Conservation (phyloP, 78 protist species). For the Dictyostelium capitatum region DNA sequence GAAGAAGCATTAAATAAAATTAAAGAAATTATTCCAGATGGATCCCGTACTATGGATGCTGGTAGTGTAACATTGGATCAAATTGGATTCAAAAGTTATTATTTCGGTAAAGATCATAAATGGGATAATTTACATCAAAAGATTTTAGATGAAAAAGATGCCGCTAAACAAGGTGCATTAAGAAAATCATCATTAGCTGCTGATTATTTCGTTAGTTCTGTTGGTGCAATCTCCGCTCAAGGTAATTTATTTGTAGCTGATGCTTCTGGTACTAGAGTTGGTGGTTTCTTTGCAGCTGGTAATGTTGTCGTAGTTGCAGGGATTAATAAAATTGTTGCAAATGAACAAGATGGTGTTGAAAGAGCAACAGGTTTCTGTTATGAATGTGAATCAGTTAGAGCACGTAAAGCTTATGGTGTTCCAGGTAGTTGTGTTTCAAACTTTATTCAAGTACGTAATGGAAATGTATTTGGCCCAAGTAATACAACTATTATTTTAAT, state of each 20-base stretch:
- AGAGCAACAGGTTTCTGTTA: conserved; percentile 26
- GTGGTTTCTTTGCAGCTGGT: conserved; percentile 11
- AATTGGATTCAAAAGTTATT: conserved; percentile 21
- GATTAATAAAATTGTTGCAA: conserved; percentile 28
- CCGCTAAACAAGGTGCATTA: conserved; percentile 13
- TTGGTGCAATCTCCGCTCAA: background rate
- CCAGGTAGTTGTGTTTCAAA: conserved; percentile 21
- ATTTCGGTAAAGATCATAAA: background rate
- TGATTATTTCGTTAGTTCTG: conserved; percentile 26
- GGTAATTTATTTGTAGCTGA: conserved; percentile 19
- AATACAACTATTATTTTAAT: background rate
- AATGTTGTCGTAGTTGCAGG: conserved; percentile 37
- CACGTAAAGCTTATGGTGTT: conserved; percentile 10
- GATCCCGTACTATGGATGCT: background rate
- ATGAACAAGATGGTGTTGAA: background rate
- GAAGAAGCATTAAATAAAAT: background rate
- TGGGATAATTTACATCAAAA: conserved; percentile 25
- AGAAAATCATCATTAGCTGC: conserved; percentile 1
- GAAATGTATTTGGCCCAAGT: background rate
- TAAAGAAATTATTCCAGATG: background rate
- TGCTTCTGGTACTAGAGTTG: conserved; percentile 33
- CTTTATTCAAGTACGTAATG: background rate
- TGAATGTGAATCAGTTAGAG: conserved; percentile 42
- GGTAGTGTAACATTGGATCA: conserved; percentile 26
- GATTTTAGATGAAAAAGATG: conserved; percentile 30